phyloP scores from a whole-genome alignment of 2,329 filamentous ascomycete species.

The Pyrenophora tritici-repentis region DNA sequence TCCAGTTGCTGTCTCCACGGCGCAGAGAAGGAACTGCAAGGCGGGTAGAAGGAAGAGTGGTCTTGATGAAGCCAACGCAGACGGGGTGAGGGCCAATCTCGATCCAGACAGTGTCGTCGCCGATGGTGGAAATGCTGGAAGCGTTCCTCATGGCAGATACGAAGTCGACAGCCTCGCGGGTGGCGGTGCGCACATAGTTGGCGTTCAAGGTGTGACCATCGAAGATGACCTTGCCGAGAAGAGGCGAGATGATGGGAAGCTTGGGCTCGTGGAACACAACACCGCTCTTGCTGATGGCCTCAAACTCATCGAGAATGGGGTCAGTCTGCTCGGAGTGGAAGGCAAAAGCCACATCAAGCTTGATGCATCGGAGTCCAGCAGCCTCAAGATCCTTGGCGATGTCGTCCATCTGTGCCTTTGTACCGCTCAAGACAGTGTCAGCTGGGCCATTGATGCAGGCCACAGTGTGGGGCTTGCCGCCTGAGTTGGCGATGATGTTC shows the following conservation, averaged over 20 bases:
- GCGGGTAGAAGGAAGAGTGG: slow-evolving; percentile 19
- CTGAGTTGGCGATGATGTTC: slow-evolving; percentile 33
- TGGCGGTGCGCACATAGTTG: slow-evolving; percentile 41
- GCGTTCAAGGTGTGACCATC: slow-evolving; percentile 46
- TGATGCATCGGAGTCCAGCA: slow-evolving; percentile 13
- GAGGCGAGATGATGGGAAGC: slow-evolving; percentile 51
- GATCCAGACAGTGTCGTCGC: slow-evolving; percentile 46
- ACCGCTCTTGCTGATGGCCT: slow-evolving; percentile 37
- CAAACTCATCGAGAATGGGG: slow-evolving; percentile 51
- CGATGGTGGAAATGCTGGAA: slow-evolving; percentile 25
- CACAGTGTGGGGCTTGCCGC: slow-evolving; percentile 15
- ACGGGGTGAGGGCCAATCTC: slow-evolving; percentile 57
- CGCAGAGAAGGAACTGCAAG: not conserved
- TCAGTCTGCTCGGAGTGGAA: slow-evolving; percentile 44
- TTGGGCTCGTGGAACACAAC: slow-evolving; percentile 18
- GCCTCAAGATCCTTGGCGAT: slow-evolving; percentile 7
- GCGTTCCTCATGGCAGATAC: slow-evolving; percentile 22
- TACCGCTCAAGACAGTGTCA: slow-evolving; percentile 38
- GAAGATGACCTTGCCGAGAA: slow-evolving; percentile 46
- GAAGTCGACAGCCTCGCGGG: slow-evolving; percentile 38
- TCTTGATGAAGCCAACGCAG: slow-evolving; percentile 40
- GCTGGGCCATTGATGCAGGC: slow-evolving; percentile 41
- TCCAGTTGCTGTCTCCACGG: not conserved
- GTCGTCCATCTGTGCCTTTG: slow-evolving; percentile 17
- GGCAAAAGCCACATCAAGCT: slow-evolving; percentile 24